Conservation (phyloP, 441 rosid species). For the Hura crepitans region DNA sequence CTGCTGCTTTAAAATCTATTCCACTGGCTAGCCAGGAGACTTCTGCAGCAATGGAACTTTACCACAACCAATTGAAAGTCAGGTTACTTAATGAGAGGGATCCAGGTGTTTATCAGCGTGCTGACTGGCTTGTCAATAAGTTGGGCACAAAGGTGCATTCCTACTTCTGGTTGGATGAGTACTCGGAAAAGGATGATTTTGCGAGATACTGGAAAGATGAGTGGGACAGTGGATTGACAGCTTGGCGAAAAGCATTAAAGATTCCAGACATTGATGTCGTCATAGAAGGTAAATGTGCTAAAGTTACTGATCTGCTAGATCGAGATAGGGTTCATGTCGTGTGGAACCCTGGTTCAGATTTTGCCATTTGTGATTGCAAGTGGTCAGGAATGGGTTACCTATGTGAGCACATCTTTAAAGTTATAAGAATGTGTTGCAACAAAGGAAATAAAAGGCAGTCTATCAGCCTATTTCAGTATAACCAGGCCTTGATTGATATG, state of each 20-base stretch:
- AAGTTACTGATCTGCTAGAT: conserved; percentile 51
- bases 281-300: conserved; percentile 50
- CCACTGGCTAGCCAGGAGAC: conserved; percentile 83
- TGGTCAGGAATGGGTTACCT: conserved; percentile 79
- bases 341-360: conserved; percentile 73
- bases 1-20: conserved; percentile 46
- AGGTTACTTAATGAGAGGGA: conserved; percentile 69
- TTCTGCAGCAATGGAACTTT: conserved; percentile 85
- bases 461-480: conserved; percentile 55
- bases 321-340: conserved; percentile 49
- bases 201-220: conserved; percentile 79
- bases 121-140: conserved; percentile 93
- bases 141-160: conserved; percentile 85
- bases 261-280: conserved; percentile 62
- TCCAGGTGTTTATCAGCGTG: conserved; percentile 53
- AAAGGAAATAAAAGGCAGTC: conserved; percentile 45
- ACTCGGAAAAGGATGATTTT: conserved; percentile 69
- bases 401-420: conserved; percentile 72
- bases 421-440: conserved; percentile 35
- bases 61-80: conserved; percentile 73
- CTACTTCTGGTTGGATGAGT: conserved; percentile 92
- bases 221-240: conserved; percentile 79
- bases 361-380: conserved; percentile 64
- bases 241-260: conserved; percentile 68
- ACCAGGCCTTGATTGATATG: conserved; percentile 54